Percentiles rank a stretch among this genome's conserved stretches.
Evolutionary conservation across 306 rosid genomes (phyloP).

Genomic region (Vigna nakashimae): DNA sequence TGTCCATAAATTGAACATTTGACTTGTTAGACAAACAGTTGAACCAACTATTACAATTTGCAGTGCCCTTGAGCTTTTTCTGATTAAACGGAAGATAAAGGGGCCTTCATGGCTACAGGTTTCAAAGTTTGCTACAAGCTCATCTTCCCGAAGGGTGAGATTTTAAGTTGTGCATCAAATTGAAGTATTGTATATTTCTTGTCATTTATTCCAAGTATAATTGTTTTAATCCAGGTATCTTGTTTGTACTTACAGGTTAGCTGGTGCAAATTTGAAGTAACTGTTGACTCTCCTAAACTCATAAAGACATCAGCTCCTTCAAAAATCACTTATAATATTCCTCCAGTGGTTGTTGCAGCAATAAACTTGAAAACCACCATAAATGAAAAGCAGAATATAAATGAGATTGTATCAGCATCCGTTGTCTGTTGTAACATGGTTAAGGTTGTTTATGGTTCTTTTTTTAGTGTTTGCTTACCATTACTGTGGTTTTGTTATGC

Average conservation of each 20-base stretch:
- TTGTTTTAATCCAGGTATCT: slow-evolving; percentile 36
- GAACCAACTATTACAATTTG: slow-evolving; percentile 50
- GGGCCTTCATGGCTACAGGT: slow-evolving; percentile 92
- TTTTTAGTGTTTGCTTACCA: slow-evolving; percentile 36
- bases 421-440: slow-evolving; percentile 83
- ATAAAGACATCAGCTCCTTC: slow-evolving; percentile 64
- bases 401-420: slow-evolving; percentile 95
- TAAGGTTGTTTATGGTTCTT: slow-evolving; percentile 65
- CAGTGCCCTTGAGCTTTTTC: slow-evolving; percentile 93
- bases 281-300: slow-evolving; percentile 76
- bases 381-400: slow-evolving; percentile 72
- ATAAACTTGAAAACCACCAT: slow-evolving; percentile 80
- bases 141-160: slow-evolving; percentile 80
- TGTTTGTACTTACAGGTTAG: slow-evolving; percentile 72
- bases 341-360: slow-evolving; percentile 82
- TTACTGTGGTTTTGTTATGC: slow-evolving; percentile 30
- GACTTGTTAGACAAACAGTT: slow-evolving; percentile 3
- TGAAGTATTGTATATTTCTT: slow-evolving; percentile 26
- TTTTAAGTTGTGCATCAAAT: slow-evolving; percentile 3
- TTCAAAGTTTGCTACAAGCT: slow-evolving; percentile 61
- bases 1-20: slow-evolving; percentile 30
- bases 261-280: slow-evolving; percentile 98
- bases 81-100: slow-evolving; percentile 85
- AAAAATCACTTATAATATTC: slow-evolving; percentile 63
- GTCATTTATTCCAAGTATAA: not conserved